These are phyloP conservation scores for Bondarzewia mesenterica DNA, from an alignment of 1,284 basidiomycete species.

Conservation along the genomic window DNA sequence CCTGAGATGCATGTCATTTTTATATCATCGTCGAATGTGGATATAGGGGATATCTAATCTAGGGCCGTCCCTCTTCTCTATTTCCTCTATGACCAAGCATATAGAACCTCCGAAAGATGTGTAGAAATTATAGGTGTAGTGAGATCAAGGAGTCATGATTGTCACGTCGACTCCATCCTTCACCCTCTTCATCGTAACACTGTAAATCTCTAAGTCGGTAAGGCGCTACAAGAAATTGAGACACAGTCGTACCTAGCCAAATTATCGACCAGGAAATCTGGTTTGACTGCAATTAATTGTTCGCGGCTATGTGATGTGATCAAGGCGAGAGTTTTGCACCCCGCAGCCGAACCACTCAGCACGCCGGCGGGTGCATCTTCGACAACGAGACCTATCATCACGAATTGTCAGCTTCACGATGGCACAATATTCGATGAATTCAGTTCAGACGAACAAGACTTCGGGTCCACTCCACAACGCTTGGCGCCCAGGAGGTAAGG, in stretches of 20 bases:
- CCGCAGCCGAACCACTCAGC: conserved; percentile 66
- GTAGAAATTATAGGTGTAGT: too few relatives aligned
- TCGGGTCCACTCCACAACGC: conserved; percentile 49
- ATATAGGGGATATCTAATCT: too few relatives aligned
- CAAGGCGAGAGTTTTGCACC: conserved; percentile 72
- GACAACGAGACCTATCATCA: conserved; percentile 61
- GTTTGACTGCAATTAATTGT: conserved; percentile 47
- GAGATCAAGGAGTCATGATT: conserved; percentile 3
- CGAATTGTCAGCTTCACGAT: conserved; percentile 1
- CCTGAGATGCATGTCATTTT: too few relatives aligned
- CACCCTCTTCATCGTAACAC: conserved; percentile 31
- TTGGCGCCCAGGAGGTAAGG: conserved; percentile 76
- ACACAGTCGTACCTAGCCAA: conserved; percentile 51
- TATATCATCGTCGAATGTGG: too few relatives aligned
- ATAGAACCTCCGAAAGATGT: too few relatives aligned
- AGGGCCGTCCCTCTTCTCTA: too few relatives aligned
- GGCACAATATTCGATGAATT: conserved; percentile 1
- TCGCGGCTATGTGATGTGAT: conserved; percentile 70
- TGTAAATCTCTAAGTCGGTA: conserved; percentile 13
- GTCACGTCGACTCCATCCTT: conserved; percentile 3
- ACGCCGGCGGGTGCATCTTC: conserved; percentile 85
- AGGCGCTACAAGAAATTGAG: background rate
- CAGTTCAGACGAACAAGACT: conserved; percentile 38
- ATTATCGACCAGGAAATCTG: conserved; percentile 57
- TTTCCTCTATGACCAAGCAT: too few relatives aligned